Conservation (phyloP, 2,329 filamentous ascomycete genomes). For the Mariannaea elegans region DNA sequence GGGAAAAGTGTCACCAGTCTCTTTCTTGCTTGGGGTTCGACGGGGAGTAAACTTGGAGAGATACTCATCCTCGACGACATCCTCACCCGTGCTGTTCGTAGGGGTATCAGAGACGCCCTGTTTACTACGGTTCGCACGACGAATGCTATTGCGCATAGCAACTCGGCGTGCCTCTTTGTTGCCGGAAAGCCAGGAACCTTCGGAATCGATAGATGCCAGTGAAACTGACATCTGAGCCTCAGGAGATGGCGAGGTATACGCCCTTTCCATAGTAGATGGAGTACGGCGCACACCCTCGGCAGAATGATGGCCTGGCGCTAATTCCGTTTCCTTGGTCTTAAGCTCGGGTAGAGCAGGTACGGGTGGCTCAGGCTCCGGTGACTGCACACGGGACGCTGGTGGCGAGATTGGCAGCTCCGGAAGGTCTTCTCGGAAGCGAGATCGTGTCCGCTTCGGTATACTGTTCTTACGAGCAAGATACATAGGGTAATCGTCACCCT, state of each 20-base stretch:
- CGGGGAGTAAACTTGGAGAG: slow-evolving; percentile 59
- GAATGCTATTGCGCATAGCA: slow-evolving; percentile 54
- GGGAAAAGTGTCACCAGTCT: slow-evolving; percentile 55
- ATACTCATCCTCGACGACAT: slow-evolving; percentile 76
- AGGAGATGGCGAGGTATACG: slow-evolving; percentile 52
- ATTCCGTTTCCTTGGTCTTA: slow-evolving; percentile 40
- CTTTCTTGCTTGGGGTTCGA: slow-evolving; percentile 35
- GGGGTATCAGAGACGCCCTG: slow-evolving; percentile 50
- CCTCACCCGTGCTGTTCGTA: slow-evolving; percentile 66
- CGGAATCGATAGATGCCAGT: slow-evolving; percentile 92
- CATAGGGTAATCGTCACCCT: slow-evolving; percentile 43
- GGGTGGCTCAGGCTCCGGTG: slow-evolving; percentile 70
- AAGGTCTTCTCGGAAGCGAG: slow-evolving; percentile 91
- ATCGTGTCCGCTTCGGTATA: slow-evolving; percentile 81
- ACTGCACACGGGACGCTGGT: slow-evolving; percentile 81
- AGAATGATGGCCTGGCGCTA: slow-evolving; percentile 55
- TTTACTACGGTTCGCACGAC: slow-evolving; percentile 43
- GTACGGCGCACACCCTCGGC: slow-evolving; percentile 40
- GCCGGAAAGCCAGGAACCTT: slow-evolving; percentile 94
- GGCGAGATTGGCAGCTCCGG: slow-evolving; percentile 88
- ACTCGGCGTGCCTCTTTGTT: slow-evolving; percentile 62
- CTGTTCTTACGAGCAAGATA: slow-evolving; percentile 47
- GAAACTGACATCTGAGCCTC: slow-evolving; percentile 81
- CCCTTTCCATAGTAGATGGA: slow-evolving; percentile 36
- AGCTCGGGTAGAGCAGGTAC: slow-evolving; percentile 46